Percentiles rank a stretch among this genome's conserved stretches.
These are phyloP conservation scores for Nigrospora sphaerica DNA, from an alignment of 2,329 filamentous ascomycete genomes.

Conservation along the genomic window DNA sequence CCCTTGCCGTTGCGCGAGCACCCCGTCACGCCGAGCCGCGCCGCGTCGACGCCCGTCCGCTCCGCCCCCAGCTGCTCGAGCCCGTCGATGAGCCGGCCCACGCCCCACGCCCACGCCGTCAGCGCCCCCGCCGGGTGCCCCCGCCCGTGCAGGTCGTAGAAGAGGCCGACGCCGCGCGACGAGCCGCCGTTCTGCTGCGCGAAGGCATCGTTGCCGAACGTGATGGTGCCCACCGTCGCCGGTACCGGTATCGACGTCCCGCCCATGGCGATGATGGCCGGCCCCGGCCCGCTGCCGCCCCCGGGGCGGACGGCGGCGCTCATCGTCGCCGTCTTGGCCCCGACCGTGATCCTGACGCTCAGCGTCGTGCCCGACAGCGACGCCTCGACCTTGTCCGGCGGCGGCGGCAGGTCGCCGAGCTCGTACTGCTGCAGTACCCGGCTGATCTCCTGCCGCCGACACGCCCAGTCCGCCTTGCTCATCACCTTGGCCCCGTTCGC, in stretches of 20 bases:
- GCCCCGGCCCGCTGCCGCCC: constrained; percentile 39
- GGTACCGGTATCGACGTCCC: constrained; percentile 48
- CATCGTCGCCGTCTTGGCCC: constrained; percentile 37
- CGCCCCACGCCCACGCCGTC: constrained; percentile 58
- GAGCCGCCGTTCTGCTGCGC: constrained; percentile 37
- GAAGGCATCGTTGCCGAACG: constrained; percentile 52
- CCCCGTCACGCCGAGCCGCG: constrained; percentile 49
- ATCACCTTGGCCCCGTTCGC: constrained; percentile 33
- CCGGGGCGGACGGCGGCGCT: constrained; percentile 31
- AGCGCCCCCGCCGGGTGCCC: constrained; percentile 48
- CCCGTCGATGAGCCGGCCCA: constrained; percentile 52
- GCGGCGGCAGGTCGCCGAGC: constrained; percentile 38
- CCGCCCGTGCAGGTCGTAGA: constrained; percentile 52
- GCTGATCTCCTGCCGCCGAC: constrained; percentile 40
- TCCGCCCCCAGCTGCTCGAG: constrained; percentile 41
- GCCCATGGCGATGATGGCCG: constrained; percentile 52
- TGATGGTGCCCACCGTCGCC: constrained; percentile 46
- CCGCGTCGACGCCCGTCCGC: constrained; percentile 41
- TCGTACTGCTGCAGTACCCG: constrained; percentile 43
- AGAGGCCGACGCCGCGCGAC: constrained; percentile 49
- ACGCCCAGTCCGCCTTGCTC: constrained; percentile 38
- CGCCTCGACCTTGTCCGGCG: constrained; percentile 38
- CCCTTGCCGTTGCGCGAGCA: constrained; percentile 61
- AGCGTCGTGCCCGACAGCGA: constrained; percentile 33
- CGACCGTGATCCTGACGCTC: constrained; percentile 36